phyloP scores from a whole-genome alignment of 306 rosid species.

The Rosa lucieae region DNA sequence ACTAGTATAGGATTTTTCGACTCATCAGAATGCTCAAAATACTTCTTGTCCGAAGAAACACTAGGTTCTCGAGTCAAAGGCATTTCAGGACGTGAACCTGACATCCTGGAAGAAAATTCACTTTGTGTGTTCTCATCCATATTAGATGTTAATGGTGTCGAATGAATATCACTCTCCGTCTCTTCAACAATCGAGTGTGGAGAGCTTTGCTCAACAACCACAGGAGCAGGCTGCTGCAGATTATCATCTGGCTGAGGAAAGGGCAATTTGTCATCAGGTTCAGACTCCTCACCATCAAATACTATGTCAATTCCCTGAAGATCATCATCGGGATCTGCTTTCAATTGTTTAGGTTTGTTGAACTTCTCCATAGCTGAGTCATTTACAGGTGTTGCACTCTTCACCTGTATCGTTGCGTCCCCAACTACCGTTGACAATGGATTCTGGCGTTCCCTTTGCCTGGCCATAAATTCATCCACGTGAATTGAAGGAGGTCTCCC shows the following conservation, averaged over 20 bases:
- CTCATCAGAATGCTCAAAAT: conserved; percentile 78
- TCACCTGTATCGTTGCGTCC: conserved; percentile 57
- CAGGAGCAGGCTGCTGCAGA: conserved; percentile 75
- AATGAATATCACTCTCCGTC: conserved; percentile 78
- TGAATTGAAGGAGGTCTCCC: conserved; percentile 99
- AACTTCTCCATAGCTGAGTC: conserved; percentile 62
- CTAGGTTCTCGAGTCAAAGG: conserved; percentile 79
- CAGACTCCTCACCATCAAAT: conserved; percentile 94
- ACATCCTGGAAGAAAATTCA: conserved; percentile 92
- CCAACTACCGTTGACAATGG: conserved; percentile 68
- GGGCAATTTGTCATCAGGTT: conserved; percentile 84
- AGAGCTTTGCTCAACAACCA: conserved; percentile 75
- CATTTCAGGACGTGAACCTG: conserved; percentile 75
- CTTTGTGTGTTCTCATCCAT: conserved; percentile 75
- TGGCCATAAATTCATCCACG: conserved; percentile 97
- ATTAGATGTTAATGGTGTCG: conserved; percentile 61
- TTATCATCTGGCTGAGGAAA: conserved; percentile 91
- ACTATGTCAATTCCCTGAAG: conserved; percentile 97
- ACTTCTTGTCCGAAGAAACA: conserved; percentile 83
- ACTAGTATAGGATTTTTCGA: conserved; percentile 46
- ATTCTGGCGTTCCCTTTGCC: conserved; percentile 98
- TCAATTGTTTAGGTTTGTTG: conserved; percentile 72
- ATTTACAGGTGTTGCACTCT: conserved; percentile 53
- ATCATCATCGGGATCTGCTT: conserved; percentile 88
- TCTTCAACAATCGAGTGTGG: conserved; percentile 97